Evolutionary conservation across 2,329 filamentous ascomycete species (phyloP).

Genomic region (Pseudogymnoascus sp.): DNA sequence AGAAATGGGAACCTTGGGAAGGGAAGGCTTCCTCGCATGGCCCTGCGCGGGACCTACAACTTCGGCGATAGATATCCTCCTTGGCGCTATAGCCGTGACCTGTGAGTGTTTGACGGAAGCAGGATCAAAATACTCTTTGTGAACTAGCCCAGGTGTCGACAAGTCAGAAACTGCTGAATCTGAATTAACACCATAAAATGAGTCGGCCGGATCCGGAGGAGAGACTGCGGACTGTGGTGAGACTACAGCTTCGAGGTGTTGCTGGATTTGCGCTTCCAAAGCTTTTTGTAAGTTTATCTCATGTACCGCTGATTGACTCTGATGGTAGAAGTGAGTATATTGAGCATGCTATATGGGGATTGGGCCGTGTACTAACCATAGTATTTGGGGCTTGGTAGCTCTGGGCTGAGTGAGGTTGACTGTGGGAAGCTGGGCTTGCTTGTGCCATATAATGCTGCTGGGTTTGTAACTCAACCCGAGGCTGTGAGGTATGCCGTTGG

Average conservation of each 20-base stretch:
- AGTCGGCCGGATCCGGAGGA: not conserved
- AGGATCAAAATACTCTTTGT: not conserved
- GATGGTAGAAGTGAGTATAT: not conserved
- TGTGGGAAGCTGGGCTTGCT: not conserved
- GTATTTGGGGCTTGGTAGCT: not conserved
- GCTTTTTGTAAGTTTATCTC: not conserved
- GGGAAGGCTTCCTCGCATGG: conserved; percentile 3
- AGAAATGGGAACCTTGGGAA: not conserved
- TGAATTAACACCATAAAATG: not conserved
- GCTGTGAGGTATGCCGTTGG: not conserved
- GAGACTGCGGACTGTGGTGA: not conserved
- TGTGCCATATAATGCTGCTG: not conserved
- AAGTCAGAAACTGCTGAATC: not conserved
- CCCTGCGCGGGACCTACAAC: not conserved
- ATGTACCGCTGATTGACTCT: not conserved
- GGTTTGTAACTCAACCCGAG: not conserved
- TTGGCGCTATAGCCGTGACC: not conserved
- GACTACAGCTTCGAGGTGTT: not conserved
- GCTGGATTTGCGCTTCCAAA: conserved; percentile 1
- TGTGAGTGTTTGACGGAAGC: not conserved
- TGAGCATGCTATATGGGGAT: not conserved
- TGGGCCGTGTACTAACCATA: not conserved
- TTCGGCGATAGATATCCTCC: not conserved
- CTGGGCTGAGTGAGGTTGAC: not conserved
- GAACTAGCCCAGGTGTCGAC: not conserved